phyloP scores from a whole-genome alignment of 2,329 filamentous ascomycete species.

The Penicillium sp. region DNA sequence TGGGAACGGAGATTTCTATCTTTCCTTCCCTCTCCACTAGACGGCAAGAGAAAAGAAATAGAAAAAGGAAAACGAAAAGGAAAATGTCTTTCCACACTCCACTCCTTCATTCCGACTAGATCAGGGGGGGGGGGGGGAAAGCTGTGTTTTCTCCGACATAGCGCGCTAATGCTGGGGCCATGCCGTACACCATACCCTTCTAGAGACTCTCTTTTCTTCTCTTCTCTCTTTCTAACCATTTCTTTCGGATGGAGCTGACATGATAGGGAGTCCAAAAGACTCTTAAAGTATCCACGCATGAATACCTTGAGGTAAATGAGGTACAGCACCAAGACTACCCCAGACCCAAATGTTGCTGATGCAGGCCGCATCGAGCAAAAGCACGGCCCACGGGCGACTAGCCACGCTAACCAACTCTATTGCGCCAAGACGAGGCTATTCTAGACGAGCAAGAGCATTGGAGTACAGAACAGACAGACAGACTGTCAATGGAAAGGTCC shows the following conservation, averaged over 20 bases:
- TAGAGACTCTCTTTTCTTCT: too few relatives aligned
- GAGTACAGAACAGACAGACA: too few relatives aligned
- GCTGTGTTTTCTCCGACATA: neutral
- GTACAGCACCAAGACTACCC: neutral
- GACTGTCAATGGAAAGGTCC: too few relatives aligned
- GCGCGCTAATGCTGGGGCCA: neutral
- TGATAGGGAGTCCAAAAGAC: neutral
- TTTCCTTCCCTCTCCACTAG: neutral
- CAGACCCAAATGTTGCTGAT: neutral
- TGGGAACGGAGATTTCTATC: conserved; percentile 6
- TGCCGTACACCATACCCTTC: neutral
- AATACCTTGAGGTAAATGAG: neutral
- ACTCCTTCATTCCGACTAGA: neutral
- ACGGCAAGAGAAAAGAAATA: too few relatives aligned
- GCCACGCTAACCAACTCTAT: conserved; percentile 19
- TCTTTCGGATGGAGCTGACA: too few relatives aligned
- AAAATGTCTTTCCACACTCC: neutral
- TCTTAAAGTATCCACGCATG: neutral
- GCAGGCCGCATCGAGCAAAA: conserved; percentile 5
- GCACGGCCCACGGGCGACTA: conserved; percentile 16
- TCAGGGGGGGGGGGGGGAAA: neutral
- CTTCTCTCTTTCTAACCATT: too few relatives aligned
- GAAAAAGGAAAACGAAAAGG: neutral
- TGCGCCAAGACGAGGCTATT: conserved; percentile 17
- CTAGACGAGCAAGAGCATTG: conserved; percentile 13